Conservation (phyloP, 345 rosid genomes). For the Camelina laxa region DNA sequence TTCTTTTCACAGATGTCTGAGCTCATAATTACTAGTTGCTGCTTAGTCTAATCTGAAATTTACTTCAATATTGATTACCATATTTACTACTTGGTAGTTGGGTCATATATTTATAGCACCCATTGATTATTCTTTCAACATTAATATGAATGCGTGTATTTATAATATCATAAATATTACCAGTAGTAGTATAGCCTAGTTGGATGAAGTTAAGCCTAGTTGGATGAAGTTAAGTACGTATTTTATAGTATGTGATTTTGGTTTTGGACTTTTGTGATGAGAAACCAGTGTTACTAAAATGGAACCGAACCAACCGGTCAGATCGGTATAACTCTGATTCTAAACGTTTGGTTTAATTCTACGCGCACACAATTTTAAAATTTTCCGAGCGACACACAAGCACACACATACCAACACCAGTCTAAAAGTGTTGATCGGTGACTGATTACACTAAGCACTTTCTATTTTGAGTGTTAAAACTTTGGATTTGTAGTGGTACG, state of each 20-base stretch:
- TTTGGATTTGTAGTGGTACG: slow-evolving; percentile 19
- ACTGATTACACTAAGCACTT: background rate
- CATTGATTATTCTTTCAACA: slow-evolving; percentile 38
- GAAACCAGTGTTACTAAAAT: background rate
- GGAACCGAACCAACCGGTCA: background rate
- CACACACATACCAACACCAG: background rate
- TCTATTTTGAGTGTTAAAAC: background rate
- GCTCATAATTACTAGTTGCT: slow-evolving; percentile 35
- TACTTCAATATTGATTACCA: slow-evolving; percentile 34
- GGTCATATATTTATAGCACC: slow-evolving; percentile 39
- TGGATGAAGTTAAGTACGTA: slow-evolving; percentile 28
- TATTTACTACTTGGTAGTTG: slow-evolving; percentile 45
- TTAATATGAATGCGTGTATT: slow-evolving; percentile 29
- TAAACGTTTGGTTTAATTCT: background rate
- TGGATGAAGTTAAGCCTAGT: slow-evolving; percentile 30
- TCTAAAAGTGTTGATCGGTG: background rate
- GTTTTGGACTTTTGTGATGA: slow-evolving; percentile 7
- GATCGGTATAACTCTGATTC: background rate
- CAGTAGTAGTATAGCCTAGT: background rate
- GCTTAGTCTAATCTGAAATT: slow-evolving; percentile 37
- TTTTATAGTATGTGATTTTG: slow-evolving; percentile 10
- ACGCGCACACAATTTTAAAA: background rate
- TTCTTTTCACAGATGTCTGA: slow-evolving; percentile 25
- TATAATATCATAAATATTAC: slow-evolving; percentile 27
- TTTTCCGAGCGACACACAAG: background rate